Base-by-base conservation (phyloP, 176 grass and related monocot genomes). In the Oryza nivara region DNA sequence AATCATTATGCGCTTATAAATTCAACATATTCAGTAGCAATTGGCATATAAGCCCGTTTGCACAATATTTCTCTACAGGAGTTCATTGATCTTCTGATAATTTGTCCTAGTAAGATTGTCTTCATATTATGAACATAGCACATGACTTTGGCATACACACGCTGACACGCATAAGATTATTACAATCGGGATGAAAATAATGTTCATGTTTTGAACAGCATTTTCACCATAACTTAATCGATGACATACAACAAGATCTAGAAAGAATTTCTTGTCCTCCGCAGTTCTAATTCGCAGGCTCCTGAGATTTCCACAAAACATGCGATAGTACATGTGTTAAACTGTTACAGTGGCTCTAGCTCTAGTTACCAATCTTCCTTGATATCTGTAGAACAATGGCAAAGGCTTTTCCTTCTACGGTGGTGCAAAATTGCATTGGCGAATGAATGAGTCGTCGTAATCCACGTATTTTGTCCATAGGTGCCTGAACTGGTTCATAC, bases 381-480 rank as follows among this genome's bases (percentile, higher is more conserved):
- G 15, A 16, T 86, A 67, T 35, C 66, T 16, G 8, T 58, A 23
- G 14, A 72, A 70, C 38, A 46, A 67, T 46, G 0, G 35, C 47
- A 36, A 56, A 67, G 9, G 48, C 49, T 44, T 44, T 65, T 26
- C 49, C 47, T 32, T 75, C 70, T 91, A 91, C 19, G 89, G 89
- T 12, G 91, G 83, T 41, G 93, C 86, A 74, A 99, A 96, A 94
- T 99, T 99, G 84, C 96, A 99, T 64, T 90, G 96, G 8, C 74
- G 89, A 51, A 99, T 89, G 56, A 91, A 93, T 11, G 86, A 68
- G 49, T 89, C 88, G 8, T 89, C 89, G 12, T 99, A 96, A 71
- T 99, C 96, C 58, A 99, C 93, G 15, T 99, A 91, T 78, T 96
- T 99, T 67, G 89, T 86, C 96, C 96, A 99, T 16, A 96, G 74